Evolutionary conservation across 2,329 filamentous ascomycete genomes (phyloP), one percentile per base, ranked within the genome.

Genomic region (Colletotrichum sp.): DNA sequence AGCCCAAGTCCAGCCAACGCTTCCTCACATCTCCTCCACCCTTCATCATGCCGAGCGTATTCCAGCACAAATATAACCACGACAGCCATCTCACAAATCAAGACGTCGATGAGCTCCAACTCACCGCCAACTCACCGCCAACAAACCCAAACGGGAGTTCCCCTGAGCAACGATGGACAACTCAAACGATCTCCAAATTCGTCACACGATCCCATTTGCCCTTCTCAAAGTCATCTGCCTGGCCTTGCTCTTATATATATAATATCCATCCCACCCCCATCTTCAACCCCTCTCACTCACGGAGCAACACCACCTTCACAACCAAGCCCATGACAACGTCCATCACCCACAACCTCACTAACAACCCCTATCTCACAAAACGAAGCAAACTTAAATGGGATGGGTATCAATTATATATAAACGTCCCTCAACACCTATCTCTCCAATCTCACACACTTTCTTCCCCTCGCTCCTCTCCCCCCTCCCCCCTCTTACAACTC

Each of bases 331-430:
- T 1, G 34, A 21, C 10, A 62, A 15, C 39, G 8, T 57, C 18
- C 30, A 63, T 8, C 60, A 18, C 0, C 8, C 18, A n/a, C 16
- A 12, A 26, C 24, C 26, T 15, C 16, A 24, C 57, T 3, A 12
- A 26, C n/a, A 34, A 2, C 12, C 28, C 16, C 7, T 69, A 92
- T 83, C 86, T n/a, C 59, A 34, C 16, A 1, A 12, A 64, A 64
- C 32, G 30, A 24, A 26, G 10, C 16, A 36, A 24, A 44, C 88
- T 92, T 89, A 32, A 88, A 83, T 70, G 71, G 66, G 66, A 70
- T 70, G 71, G 71, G 71, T 74, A 74, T 74, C 71, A 74, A 70
- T 74, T 59, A 71, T 70, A 24, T 71, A 64, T 57, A 64, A 64
- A 52, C 26, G 32, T 28, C 66, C 62, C 57, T 30, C n/a, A 10